Base-by-base conservation (phyloP, 495 filamentous ascomycete genomes). In the Xylaria curta region DNA sequence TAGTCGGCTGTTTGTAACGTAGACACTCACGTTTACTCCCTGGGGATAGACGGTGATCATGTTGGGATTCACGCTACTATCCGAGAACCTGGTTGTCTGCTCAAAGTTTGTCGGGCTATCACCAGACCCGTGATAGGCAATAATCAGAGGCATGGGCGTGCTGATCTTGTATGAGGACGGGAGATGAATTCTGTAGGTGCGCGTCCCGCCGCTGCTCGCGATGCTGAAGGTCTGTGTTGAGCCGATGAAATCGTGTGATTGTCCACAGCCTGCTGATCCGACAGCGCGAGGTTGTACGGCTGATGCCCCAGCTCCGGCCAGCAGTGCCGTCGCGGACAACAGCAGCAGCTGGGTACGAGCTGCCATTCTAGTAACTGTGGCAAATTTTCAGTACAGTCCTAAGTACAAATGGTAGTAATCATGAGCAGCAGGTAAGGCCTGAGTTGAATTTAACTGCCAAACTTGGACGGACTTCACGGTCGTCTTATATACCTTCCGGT, bases 121-220 rank as follows among this genome's bases (percentile, higher is more conserved):
- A 53, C 49, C 49, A 53, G 49, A 53, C 49, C 49, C 49, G n/a
- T 53, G 49, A 53, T 53, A 53, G 49, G 49, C 49, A 53, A 53
- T 53, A 26, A 53, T 53, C 21, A 53, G 49, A 53, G 49, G 49
- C 49, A 53, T 53, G 6, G 49, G 49, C 21, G 49, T 53, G n/a
- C 9, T 53, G 21, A 53, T 53, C 49, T 53, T 53, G 49, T 53
- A 53, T 21, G 49, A 53, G n/a, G 49, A 53, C n/a, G 49, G 49
- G 21, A 53, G 49, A 53, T 53, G 49, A 53, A 53, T 53, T 24
- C 49, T 53, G 49, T 53, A 53, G 21, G 49, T 10, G 49, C 49
- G 49, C 26, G 49, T 53, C 49, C 49, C 49, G 49, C 49, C 49
- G 21, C 49, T 53, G 49, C 49, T 53, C 49, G 49, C 21, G 49